Evolutionary conservation across 1,284 basidiomycete species (phyloP).

Genomic region (Malassezia restricta): DNA sequence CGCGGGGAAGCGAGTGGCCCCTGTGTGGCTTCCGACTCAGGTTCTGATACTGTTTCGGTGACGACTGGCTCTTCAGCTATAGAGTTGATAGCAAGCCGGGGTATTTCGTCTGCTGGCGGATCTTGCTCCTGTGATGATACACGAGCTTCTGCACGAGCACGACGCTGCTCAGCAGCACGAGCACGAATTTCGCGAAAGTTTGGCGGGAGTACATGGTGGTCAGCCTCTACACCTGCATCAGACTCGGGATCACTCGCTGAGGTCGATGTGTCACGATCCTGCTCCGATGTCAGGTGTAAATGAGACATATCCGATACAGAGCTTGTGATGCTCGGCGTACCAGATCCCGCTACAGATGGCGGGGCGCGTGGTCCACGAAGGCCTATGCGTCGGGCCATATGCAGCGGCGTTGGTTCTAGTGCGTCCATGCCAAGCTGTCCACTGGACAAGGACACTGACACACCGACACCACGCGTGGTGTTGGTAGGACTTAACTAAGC

Average conservation of each 20-base stretch:
- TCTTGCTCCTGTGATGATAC: no score
- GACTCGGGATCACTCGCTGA: background rate
- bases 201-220: background rate
- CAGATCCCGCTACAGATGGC: background rate
- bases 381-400: background rate
- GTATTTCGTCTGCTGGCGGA: no score
- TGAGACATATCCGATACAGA: background rate
- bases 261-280: background rate
- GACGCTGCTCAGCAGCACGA: background rate
- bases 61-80: no score
- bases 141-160: background rate
- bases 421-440: background rate
- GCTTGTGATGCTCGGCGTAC: background rate
- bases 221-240: background rate
- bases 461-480: background rate
- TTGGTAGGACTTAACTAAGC: background rate
- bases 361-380: slow-evolving; percentile 3
- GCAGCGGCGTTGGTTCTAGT: no score
- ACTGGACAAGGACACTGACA: background rate
- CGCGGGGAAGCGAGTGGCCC: background rate
- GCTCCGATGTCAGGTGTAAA: background rate
- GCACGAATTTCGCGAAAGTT: slow-evolving; percentile 7
- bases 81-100: no score
- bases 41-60: no score
- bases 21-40: no score